Base-by-base conservation (phyloP, 495 filamentous ascomycete species). In the Haplographium delicatum region DNA sequence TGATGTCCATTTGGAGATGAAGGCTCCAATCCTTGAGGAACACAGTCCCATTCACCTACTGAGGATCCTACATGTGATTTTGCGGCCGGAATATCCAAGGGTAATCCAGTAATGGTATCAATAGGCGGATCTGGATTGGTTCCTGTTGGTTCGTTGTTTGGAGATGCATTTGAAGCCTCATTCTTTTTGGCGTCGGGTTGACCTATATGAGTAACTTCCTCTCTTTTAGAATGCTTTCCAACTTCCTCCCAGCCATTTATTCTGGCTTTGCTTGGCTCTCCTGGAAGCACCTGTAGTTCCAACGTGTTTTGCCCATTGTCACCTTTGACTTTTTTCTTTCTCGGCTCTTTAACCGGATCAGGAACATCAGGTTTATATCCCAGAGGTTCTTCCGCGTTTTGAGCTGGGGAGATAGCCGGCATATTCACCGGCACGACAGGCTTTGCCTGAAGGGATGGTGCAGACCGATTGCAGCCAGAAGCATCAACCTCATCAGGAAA, bases 401-500 rank as follows among this genome's bases (percentile, higher is more conserved):
- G 34, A 4, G 18, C 25, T 20, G 56, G 56, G 37, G 9, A 42
- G 1, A 34, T 20, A n/a, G 16, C 15, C 9, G 37, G 6, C 49
- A 22, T 23, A 16, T 43, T 23, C 5, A 10, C 39, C 18, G 20
- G 7, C 28, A n/a, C 6, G 2, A 43, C n/a, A 41, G 38, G 26
- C 6, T 40, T 23, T 24, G 47, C 47, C 5, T 40, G 16, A 10
- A 57, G 48, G 0, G 55, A 8, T 20, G 25, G 19, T n/a, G 13
- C 68, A 5, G 72, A 71, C 38, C 61, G 54, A 56, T 80, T 80
- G 49, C 76, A 80, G 1, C 76, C 76, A 4, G 66, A 74, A 30
- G 88, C 88, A 68, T 98, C 93, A 7, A 97, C 65, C 34, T 74
- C 71, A 31, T 82, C 68, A 1, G 93, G 94, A 76, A 91, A 98